These are phyloP conservation scores for Polygonum maritimum DNA, from an alignment of 148 eudicot genomes.

Conservation along the genomic window DNA sequence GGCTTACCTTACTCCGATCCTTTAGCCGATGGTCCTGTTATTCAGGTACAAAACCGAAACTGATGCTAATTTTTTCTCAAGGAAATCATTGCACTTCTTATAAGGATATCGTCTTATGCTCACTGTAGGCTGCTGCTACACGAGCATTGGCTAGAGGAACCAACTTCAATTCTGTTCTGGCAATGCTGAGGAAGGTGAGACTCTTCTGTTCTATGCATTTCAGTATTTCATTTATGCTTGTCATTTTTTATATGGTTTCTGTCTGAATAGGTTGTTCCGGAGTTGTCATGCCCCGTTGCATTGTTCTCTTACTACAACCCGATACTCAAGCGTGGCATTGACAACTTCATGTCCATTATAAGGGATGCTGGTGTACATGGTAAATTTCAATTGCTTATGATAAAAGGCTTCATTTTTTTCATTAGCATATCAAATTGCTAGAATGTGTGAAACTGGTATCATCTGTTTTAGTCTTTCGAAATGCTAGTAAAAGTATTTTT, in stretches of 20 bases:
- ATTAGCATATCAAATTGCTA: neutral
- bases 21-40: constrained; percentile 94
- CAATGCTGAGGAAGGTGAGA: constrained; percentile 67
- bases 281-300: constrained; percentile 79
- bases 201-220: neutral
- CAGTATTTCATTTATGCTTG: neutral
- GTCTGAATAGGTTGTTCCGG: constrained; percentile 57
- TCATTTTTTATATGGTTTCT: constrained; percentile 6
- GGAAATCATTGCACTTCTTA: neutral
- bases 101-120: neutral
- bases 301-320: constrained; percentile 85
- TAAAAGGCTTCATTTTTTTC: neutral
- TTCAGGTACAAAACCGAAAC: constrained; percentile 44
- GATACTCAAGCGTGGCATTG: constrained; percentile 83
- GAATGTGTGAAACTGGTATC: neutral
- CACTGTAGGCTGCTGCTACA: constrained; percentile 75
- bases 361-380: constrained; percentile 87
- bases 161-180: constrained; percentile 55
- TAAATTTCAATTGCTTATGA: constrained; percentile 18
- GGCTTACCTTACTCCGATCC: constrained; percentile 96
- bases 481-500: neutral
- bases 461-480: neutral
- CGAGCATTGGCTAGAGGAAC: constrained; percentile 70
- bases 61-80: neutral
- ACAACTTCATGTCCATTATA: constrained; percentile 71